phyloP scores from a whole-genome alignment of 768 basidiomycete species.

The Suillus clintonianus region DNA sequence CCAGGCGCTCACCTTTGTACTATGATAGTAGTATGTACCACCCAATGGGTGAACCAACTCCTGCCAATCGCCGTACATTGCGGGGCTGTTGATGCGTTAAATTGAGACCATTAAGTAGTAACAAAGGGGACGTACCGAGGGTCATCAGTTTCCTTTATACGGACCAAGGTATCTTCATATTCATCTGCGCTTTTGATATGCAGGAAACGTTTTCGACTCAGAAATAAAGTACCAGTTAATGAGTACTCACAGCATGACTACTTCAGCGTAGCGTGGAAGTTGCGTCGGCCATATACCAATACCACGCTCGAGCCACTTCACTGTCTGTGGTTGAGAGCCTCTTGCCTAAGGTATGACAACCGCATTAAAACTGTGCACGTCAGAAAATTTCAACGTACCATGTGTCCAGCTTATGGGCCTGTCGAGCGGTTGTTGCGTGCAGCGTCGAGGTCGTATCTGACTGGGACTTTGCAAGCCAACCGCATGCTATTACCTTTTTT shows the following conservation, averaged over 20 bases:
- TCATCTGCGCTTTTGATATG: background rate
- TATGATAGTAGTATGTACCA: background rate
- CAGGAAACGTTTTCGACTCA: background rate
- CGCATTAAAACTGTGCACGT: background rate
- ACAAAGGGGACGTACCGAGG: background rate
- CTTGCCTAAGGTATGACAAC: background rate
- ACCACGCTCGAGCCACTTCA: background rate
- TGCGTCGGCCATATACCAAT: background rate
- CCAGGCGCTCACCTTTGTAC: background rate
- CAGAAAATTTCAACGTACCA: background rate
- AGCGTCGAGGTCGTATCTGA: background rate
- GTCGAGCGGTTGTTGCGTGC: background rate
- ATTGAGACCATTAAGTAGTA: background rate
- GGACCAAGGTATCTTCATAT: background rate
- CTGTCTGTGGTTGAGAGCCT: background rate
- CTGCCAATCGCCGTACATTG: too few species aligned
- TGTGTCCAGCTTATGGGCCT: background rate
- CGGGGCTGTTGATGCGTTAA: background rate
- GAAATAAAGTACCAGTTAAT: background rate
- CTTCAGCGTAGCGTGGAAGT: background rate
- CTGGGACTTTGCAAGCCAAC: too few species aligned
- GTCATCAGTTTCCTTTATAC: background rate
- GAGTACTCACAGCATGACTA: background rate
- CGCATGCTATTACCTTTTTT: too few species aligned
- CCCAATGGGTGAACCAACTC: too few species aligned